Conservation (phyloP, 2,329 filamentous ascomycete genomes). For the Ophioceras dolichostomum region DNA sequence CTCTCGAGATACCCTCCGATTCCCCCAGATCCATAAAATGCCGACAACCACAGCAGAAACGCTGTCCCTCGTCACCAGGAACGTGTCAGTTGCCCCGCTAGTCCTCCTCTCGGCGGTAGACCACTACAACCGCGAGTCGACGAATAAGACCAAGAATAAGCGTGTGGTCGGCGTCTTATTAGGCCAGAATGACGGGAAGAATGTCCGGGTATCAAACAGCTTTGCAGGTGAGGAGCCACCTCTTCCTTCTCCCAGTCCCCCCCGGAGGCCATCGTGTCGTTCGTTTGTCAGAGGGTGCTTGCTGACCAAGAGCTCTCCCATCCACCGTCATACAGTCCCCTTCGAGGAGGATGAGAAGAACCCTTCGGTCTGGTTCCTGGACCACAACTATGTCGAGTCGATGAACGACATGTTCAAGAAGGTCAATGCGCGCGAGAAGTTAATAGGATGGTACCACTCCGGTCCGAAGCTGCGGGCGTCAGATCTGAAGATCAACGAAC, state of each 20-base stretch:
- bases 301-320: constrained; percentile 7
- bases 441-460: constrained; percentile 99
- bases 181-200: constrained; percentile 92
- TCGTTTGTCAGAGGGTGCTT: background rate
- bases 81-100: constrained; percentile 92
- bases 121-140: constrained; percentile 88
- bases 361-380: constrained; percentile 95
- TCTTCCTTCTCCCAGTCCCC: constrained; percentile 3
- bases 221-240: constrained; percentile 64
- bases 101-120: constrained; percentile 97
- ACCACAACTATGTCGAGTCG: constrained; percentile 98
- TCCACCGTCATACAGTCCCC: constrained; percentile 49
- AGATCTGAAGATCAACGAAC: constrained; percentile 97
- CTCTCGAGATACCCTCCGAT: background rate
- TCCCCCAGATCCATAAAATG: constrained; percentile 45
- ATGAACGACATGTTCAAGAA: constrained; percentile 99
- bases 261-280: background rate
- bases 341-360: constrained; percentile 99
- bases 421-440: constrained; percentile 96
- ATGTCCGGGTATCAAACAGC: constrained; percentile 95
- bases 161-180: constrained; percentile 90
- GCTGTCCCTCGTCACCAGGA: constrained; percentile 84
- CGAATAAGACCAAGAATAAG: constrained; percentile 71
- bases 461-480: constrained; percentile 93
- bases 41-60: constrained; percentile 95